Conservation (phyloP, 2,329 filamentous ascomycete genomes). For the Nothomitra cinnamomea region DNA sequence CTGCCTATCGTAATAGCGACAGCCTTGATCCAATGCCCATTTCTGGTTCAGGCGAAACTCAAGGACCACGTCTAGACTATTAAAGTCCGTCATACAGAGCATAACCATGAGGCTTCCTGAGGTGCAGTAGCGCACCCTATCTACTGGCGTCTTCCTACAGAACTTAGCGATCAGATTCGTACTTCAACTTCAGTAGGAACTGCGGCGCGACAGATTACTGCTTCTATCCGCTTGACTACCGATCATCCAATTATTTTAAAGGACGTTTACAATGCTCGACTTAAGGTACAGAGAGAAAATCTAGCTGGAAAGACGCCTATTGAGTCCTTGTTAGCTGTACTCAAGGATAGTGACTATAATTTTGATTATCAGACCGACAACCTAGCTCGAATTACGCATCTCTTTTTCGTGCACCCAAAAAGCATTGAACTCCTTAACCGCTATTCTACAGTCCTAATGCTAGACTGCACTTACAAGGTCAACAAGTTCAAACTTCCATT, state of each 20-base stretch:
- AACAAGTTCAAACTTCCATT: background rate
- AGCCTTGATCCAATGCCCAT: background rate
- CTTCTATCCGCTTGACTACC: background rate
- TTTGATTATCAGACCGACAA: background rate
- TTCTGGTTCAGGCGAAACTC: background rate
- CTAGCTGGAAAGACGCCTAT: background rate
- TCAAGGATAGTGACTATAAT: background rate
- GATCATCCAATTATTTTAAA: background rate
- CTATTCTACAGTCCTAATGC: background rate
- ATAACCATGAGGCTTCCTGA: background rate
- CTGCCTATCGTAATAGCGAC: too few species aligned
- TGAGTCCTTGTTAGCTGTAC: background rate
- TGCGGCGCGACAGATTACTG: background rate
- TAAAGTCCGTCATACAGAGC: background rate
- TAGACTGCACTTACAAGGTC: background rate
- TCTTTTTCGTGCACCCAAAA: background rate
- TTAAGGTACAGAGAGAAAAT: background rate
- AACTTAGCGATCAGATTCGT: background rate
- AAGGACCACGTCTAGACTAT: background rate
- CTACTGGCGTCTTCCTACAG: background rate
- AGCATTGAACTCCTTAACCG: background rate
- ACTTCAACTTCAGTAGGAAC: background rate
- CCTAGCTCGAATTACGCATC: background rate
- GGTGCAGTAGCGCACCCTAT: background rate
- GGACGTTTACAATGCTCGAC: background rate